A percentile compares a stretch with the other conserved stretches of the same genome.
These are phyloP conservation scores for Penicillium ucsense DNA, from an alignment of 495 filamentous ascomycete genomes.

Conservation along the genomic window DNA sequence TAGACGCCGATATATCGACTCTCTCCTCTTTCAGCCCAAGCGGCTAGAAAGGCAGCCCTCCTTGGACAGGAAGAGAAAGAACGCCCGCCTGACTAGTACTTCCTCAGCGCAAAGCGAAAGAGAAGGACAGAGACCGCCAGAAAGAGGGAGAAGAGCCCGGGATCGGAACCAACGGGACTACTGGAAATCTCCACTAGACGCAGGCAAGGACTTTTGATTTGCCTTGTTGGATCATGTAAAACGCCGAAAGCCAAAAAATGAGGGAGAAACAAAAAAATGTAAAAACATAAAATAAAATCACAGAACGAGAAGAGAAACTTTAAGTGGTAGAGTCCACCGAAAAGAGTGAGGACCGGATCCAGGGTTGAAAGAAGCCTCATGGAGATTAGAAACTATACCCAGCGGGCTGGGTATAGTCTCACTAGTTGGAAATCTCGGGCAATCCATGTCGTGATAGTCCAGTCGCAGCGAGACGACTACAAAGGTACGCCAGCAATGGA, in stretches of 20 bases:
- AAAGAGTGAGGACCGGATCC: constrained; percentile 1
- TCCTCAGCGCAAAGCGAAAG: neutral
- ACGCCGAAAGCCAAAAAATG: constrained; percentile 12
- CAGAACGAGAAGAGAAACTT: no score
- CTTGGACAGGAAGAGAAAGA: no score
- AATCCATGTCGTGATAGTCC: no score
- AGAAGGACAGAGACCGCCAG: constrained; percentile 12
- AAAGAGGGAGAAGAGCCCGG: neutral
- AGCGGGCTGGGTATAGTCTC: no score
- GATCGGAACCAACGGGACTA: constrained; percentile 21
- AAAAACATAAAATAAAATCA: neutral
- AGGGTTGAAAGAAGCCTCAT: constrained; percentile 4
- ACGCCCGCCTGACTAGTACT: no score
- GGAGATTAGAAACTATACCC: no score
- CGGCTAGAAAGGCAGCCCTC: no score
- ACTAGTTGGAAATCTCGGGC: no score
- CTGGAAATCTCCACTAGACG: neutral
- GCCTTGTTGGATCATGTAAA: neutral
- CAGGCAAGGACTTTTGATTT: neutral
- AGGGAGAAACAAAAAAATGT: neutral
- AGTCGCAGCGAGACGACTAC: no score
- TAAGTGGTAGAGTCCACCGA: no score
- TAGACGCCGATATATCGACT: neutral
- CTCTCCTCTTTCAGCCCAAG: no score
- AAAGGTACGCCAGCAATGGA: no score